Evolutionary conservation across 208 protist genomes (phyloP).

Genomic region (Naegleria fowleri): DNA sequence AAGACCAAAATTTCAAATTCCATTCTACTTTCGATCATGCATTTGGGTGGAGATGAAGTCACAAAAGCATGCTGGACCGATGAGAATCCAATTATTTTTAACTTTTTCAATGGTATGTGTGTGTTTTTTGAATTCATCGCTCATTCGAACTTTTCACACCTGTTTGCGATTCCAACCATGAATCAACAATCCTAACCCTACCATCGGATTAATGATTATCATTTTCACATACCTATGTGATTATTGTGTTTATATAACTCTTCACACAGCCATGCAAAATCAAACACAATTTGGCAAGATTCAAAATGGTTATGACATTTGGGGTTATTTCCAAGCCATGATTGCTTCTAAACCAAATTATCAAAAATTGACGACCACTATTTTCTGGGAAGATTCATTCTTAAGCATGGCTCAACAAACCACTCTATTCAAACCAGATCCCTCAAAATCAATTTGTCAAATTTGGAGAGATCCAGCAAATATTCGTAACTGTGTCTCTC

Average conservation of each 20-base stretch:
- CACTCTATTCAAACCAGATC: background rate
- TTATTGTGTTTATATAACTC: background rate
- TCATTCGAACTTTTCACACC: no score
- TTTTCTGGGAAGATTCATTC: constrained; percentile 19
- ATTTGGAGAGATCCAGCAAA: constrained; percentile 30
- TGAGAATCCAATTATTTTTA: background rate
- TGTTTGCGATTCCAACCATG: no score
- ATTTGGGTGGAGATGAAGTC: constrained; percentile 44
- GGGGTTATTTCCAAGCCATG: constrained; percentile 2
- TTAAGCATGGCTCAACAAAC: background rate
- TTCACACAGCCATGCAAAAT: background rate
- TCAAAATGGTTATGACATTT: background rate
- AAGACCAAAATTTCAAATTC: background rate
- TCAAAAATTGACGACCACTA: background rate
- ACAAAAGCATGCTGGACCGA: constrained; percentile 33
- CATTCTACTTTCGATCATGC: constrained; percentile 28
- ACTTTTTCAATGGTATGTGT: constrained; percentile 6
- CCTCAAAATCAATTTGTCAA: constrained; percentile 30
- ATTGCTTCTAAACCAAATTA: background rate
- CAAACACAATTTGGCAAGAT: background rate
- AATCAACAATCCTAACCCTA: no score
- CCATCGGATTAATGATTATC: background rate
- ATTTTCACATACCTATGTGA: no score
- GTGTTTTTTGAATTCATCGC: no score
- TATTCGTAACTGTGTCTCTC: background rate